Percentiles rank a stretch among this genome's conserved stretches.
phyloP scores from a whole-genome alignment of 1,139 yeast species.

The Geotrichum carabidarum region DNA sequence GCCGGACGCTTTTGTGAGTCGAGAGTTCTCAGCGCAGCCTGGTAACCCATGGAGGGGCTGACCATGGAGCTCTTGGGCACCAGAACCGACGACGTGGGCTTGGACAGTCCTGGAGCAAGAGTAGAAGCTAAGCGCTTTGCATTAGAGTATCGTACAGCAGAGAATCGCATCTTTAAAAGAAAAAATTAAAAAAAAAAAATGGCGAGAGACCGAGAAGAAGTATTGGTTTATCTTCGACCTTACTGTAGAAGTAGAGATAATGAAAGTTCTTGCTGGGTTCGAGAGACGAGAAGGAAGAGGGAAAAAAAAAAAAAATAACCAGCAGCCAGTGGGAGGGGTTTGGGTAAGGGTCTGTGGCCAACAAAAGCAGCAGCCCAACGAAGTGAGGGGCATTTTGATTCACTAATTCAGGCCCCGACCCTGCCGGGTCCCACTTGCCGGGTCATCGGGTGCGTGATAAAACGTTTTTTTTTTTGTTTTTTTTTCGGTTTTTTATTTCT shows the following conservation, averaged over 20 bases:
- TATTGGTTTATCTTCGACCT: neutral
- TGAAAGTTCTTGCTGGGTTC: neutral
- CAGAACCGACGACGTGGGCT: slow-evolving; percentile 20
- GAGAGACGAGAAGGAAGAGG: neutral
- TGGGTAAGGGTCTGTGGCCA: neutral
- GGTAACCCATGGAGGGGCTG: slow-evolving; percentile 24
- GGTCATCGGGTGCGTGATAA: too few relatives aligned
- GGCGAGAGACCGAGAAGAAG: too few relatives aligned
- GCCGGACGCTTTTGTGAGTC: slow-evolving; percentile 27
- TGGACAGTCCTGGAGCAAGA: slow-evolving; percentile 6
- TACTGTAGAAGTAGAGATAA: neutral
- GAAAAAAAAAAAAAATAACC: neutral
- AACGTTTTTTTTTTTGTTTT: too few relatives aligned
- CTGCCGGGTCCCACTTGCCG: too few relatives aligned
- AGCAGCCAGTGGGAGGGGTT: neutral
- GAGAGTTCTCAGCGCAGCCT: slow-evolving; percentile 31
- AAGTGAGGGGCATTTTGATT: slow-evolving; percentile 1
- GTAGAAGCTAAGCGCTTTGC: slow-evolving; percentile 18
- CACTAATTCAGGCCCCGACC: too few relatives aligned
- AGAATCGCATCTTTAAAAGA: slow-evolving; percentile 11
- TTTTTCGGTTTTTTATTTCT: too few relatives aligned
- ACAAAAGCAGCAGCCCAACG: neutral
- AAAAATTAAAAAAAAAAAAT: neutral
- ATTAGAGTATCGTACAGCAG: slow-evolving; percentile 11
- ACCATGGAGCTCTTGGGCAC: slow-evolving; percentile 20